phyloP scores from a whole-genome alignment of 495 filamentous ascomycete genomes.

The Tetracladium marchalianum region DNA sequence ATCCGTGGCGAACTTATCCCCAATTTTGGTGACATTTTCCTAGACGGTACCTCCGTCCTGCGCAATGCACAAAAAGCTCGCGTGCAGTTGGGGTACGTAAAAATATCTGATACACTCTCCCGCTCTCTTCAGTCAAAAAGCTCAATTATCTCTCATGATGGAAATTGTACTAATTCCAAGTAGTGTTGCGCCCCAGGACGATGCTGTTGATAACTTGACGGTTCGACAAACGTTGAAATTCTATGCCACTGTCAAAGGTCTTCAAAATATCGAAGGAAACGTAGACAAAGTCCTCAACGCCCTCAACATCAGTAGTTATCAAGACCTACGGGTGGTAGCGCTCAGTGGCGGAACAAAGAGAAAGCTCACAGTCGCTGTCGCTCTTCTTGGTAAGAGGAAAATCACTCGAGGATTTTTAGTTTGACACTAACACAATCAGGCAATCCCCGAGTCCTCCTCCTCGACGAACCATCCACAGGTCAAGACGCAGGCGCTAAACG shows the following conservation, averaged over 20 bases:
- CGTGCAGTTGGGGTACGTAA: slow-evolving; percentile 9
- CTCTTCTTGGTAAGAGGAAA: slow-evolving; percentile 23
- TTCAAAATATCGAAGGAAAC: slow-evolving; percentile 31
- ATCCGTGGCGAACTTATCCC: slow-evolving; percentile 18
- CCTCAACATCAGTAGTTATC: slow-evolving; percentile 25
- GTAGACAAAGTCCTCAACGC: slow-evolving; percentile 25
- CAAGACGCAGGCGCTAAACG: slow-evolving; percentile 40
- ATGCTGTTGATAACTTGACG: slow-evolving; percentile 34
- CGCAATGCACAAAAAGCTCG: slow-evolving; percentile 11
- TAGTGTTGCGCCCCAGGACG: slow-evolving; percentile 16
- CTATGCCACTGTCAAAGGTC: slow-evolving; percentile 38
- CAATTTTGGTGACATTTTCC: slow-evolving; percentile 11
- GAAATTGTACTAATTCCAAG: no score
- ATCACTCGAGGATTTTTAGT: neutral
- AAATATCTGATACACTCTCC: no score
- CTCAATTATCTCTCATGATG: no score
- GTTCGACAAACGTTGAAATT: slow-evolving; percentile 36
- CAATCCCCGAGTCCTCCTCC: slow-evolving; percentile 37
- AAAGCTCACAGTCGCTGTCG: slow-evolving; percentile 41
- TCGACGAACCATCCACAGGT: slow-evolving; percentile 38
- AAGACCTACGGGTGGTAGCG: slow-evolving; percentile 27
- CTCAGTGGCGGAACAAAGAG: slow-evolving; percentile 40
- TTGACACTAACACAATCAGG: slow-evolving; percentile 15
- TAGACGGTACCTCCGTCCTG: slow-evolving; percentile 14
- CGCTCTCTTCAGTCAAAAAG: no score